Percentiles rank a stretch among this genome's conserved stretches.
Evolutionary conservation across 345 rosid genomes (phyloP).

Genomic region (Eucalyptus fibrosa): DNA sequence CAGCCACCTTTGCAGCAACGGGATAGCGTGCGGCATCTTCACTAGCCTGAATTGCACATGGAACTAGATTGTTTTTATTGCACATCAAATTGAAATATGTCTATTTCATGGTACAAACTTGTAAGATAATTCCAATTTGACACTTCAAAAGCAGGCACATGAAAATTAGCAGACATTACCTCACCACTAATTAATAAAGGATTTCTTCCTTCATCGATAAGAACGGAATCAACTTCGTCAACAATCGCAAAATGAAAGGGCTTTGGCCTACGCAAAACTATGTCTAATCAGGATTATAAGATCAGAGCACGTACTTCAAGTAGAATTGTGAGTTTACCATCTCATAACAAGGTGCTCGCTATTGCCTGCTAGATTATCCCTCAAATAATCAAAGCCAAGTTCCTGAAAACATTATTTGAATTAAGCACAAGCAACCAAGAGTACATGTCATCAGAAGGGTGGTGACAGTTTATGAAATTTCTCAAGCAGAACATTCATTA

Average conservation of each 20-base stretch:
- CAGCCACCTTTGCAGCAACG: constrained; percentile 95
- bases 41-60: constrained; percentile 46
- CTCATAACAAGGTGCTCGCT: constrained; percentile 88
- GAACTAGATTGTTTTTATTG: neutral
- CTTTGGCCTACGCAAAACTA: constrained; percentile 60
- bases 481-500: neutral
- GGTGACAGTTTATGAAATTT: neutral
- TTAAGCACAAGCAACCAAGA: neutral
- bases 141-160: neutral
- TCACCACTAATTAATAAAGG: constrained; percentile 94
- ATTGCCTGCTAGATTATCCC: constrained; percentile 83
- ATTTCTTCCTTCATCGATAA: constrained; percentile 96
- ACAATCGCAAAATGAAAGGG: constrained; percentile 96
- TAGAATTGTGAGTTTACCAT: constrained; percentile 39
- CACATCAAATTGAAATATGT: neutral
- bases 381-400: constrained; percentile 97
- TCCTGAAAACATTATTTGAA: constrained; percentile 37
- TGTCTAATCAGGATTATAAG: neutral
- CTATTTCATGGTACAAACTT: neutral
- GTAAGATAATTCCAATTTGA: neutral
- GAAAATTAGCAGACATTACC: constrained; percentile 26
- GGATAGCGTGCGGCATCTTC: constrained; percentile 93
- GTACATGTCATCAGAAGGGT: neutral
- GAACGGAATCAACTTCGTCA: constrained; percentile 98
- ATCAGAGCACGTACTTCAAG: neutral